Evolutionary conservation across 2,329 filamentous ascomycete species (phyloP), one percentile per base, ranked within the genome.

Genomic region (Exophiala calicioides): DNA sequence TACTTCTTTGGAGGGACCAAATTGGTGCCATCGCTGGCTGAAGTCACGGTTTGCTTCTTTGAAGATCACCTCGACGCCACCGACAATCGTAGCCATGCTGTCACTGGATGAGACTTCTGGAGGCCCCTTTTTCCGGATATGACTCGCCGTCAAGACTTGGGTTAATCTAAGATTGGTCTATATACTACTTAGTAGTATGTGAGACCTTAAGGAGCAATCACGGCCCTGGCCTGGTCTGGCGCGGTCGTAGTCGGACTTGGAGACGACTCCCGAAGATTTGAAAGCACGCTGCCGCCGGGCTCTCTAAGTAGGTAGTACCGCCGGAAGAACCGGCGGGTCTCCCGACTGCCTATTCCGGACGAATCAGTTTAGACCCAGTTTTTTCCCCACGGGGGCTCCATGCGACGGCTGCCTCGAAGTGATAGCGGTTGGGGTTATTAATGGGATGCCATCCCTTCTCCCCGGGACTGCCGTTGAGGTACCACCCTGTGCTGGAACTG

Each of bases 21-120:
- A 56, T 5, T 49, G 23, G 3, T 34, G 27, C 56, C 56, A 58
- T 7, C 50, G 53, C 24, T 55, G 51, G 27, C 43, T 52, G 29
- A 52, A 52, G 39, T 52, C 44, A 6, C 29, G 37, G 29, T 52
- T 52, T 19, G 48, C 43, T 33, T 23, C 5, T 21, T 36, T 39
- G 21, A 29, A 52, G n/a, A 29, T 7, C 13, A 52, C 32, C 10
- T 44, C 33, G 20, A 52, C 41, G 29, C 33, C 38, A 10, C 20
- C 38, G 33, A 47, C 13, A 13, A 19, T 45, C 6, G 32, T 37
- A 6, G 42, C 30, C 46, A 50, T 44, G 32, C 24, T 36, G 21
- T 44, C 20, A 15, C 5, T 18, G 30, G 19, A n/a, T 19, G 41
- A 27, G 41, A 36, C 21, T 15, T 20, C 32, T n/a, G 9, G 23